Percentiles rank a stretch among this genome's conserved stretches.
Conservation (phyloP, 352 stramenopile genomes). For the Phytopythium litorale region DNA sequence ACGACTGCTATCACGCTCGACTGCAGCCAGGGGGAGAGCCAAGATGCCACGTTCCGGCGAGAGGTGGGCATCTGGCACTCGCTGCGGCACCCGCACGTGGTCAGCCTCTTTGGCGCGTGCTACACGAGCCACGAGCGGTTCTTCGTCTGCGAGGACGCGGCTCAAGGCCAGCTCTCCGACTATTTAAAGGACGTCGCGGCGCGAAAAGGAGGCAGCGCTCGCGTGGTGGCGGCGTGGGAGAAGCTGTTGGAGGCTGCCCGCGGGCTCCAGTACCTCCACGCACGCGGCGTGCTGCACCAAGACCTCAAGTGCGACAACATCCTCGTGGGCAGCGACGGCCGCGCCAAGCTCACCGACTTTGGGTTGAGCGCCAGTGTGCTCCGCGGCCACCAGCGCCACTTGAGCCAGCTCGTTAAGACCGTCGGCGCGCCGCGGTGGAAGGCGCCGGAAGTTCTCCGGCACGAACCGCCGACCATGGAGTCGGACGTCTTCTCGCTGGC, state of each 20-base stretch:
- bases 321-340: conserved; percentile 5
- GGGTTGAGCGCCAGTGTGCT: conserved; percentile 2
- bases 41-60: neutral
- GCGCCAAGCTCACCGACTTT: conserved; percentile 11
- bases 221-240: neutral
- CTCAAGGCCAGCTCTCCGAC: conserved; percentile 11
- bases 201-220: neutral
- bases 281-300: conserved; percentile 7
- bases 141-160: conserved; percentile 23
- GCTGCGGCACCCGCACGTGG: conserved; percentile 7
- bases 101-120: conserved; percentile 9
- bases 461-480: conserved; percentile 8
- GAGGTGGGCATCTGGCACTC: conserved; percentile 8
- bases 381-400: no score
- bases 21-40: neutral
- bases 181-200: conserved; percentile 9
- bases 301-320: conserved; percentile 13
- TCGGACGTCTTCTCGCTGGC: conserved; percentile 28
- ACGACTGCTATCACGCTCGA: neutral
- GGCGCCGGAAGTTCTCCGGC: conserved; percentile 20
- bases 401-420: neutral
- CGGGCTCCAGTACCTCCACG: conserved; percentile 8
- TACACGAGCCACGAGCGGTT: conserved; percentile 1
- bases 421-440: conserved; percentile 25
- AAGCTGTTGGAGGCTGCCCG: conserved; percentile 7